Percentiles rank a stretch among this genome's conserved stretches.
These are phyloP conservation scores for Conoideocrella luteorostrata DNA, from an alignment of 2,329 filamentous ascomycete species.

Conservation along the genomic window DNA sequence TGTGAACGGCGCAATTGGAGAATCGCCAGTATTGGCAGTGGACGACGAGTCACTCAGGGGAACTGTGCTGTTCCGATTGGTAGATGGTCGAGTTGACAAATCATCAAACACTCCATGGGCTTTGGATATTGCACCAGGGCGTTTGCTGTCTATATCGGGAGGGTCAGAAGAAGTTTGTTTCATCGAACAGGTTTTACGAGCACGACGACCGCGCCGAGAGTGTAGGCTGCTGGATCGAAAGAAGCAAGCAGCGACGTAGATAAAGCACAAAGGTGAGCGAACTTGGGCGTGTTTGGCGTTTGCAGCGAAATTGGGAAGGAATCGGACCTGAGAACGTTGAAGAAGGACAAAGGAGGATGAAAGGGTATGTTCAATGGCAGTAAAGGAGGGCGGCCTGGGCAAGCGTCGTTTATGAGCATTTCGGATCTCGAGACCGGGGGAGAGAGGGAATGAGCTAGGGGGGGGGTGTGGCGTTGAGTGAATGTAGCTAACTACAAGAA, in stretches of 20 bases:
- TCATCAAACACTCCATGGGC: slow-evolving; percentile 45
- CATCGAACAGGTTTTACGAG: slow-evolving; percentile 46
- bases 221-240: neutral
- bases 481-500: neutral
- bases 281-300: too few relatives aligned
- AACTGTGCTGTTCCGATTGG: neutral
- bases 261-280: too few relatives aligned
- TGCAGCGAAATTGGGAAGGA: too few relatives aligned
- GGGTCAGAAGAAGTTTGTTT: slow-evolving; percentile 51
- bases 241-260: neutral
- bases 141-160: slow-evolving; percentile 49
- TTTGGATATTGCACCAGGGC: slow-evolving; percentile 48
- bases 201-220: slow-evolving; percentile 7
- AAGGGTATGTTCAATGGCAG: neutral
- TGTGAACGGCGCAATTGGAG: neutral
- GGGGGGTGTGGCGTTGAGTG: too few relatives aligned
- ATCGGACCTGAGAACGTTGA: neutral
- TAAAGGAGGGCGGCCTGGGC: neutral
- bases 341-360: neutral
- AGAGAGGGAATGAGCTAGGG: too few relatives aligned
- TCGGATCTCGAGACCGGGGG: neutral
- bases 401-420: slow-evolving; percentile 6
- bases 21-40: neutral
- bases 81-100: slow-evolving; percentile 26
- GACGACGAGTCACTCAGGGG: slow-evolving; percentile 9